Base-by-base conservation (phyloP, 2,329 filamentous ascomycete genomes). In the Pseudogymnoascus sp. region DNA sequence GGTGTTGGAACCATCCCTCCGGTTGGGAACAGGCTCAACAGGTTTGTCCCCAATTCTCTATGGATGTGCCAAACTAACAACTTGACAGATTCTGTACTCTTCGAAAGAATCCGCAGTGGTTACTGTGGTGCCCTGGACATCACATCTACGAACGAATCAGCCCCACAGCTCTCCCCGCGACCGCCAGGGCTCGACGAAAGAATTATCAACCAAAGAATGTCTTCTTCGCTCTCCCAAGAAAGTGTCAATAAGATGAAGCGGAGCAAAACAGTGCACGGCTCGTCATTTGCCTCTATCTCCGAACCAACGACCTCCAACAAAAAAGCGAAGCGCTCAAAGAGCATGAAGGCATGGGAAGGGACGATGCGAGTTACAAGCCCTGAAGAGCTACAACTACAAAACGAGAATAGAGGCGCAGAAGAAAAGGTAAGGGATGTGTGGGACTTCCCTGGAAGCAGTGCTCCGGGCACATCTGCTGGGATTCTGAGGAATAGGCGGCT, bases 391-490 rank as follows among this genome's bases (percentile, higher is more conserved):
- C 57, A 50, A 18, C 28, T 35, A 25, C 35, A 39, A 16, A 9
- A 33, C 8, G 37, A 18, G 30, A 57, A 61, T 18, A 14, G 1
- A 14, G n/a, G 28, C n/a, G 28, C 28, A 54, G 47, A 33, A 20
- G 28, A 54, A 20, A 54, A 28, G 4, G 47, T 14, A 54, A 33
- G 28, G 6, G 58, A 62, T 61, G 30, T 38, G 9, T 62, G 61
- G 61, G 61, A 62, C 16, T 54, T 61, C 22, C 61, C 61, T n/a
- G 37, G 58, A n/a, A 62, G 61, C 38, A 62, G 61, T 28, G 58
- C n/a, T 28, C 25, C 30, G 20, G 61, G 60, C 28, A 28, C 22
- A 39, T 9, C 35, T 20, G 47, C 47, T 35, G 16, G 4, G 9
- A 8, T 54, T 54, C 16, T 54, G 47, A 54, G 28, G 47, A 54